Base-by-base conservation (phyloP, 768 basidiomycete genomes). In the Hypholoma fasciculare region DNA sequence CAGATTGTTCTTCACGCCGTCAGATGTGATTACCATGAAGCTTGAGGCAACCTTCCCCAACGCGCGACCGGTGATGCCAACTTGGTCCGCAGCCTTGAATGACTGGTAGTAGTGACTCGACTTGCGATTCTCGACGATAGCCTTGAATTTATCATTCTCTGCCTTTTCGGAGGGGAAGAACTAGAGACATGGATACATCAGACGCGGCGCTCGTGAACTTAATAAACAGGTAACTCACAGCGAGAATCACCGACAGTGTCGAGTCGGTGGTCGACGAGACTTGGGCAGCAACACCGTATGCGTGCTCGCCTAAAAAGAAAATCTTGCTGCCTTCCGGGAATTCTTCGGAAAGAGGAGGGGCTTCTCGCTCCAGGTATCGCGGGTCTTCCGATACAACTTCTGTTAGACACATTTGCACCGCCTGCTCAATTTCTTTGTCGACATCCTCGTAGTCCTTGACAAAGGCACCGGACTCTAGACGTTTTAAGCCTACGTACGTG, bases 251-350 rank as follows among this genome's bases (percentile, higher is more conserved):
- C 9, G 93, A 88, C 12, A 98, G 74, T 1, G 84, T 77, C 2
- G 82, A 79, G 3, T 90, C 83, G 0, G 82, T 82, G 0, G 94
- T 92, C 0, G 75, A 81, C 39, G 85, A 81, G 11, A 99, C 93
- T 65, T 95, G 91, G 0, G 96, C 95, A 13, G 96, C 94, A 2
- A 92, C 88, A n/a, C 97, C 97, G 67, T 96, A 99, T 0, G 92
- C 94, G 69, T 94, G 88, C 67, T 92, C 89, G 14, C 96, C 96
- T 7, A 98, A 81, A 85, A 98, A 98, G 75, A 99, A 97, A 27
- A 98, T 91, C 68, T 89, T 92, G 70, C 86, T 90, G 0, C 90
- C 92, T 0, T 85, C 86, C 0, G 96, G 95, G 74, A 93, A 98
- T 69, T 98, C 97, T 53, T 94, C 88, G 0, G 86, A 80, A 30